Evolutionary conservation across 495 filamentous ascomycete genomes (phyloP), one percentile per base, ranked within the genome.

Genomic region (Tuber brumale): DNA sequence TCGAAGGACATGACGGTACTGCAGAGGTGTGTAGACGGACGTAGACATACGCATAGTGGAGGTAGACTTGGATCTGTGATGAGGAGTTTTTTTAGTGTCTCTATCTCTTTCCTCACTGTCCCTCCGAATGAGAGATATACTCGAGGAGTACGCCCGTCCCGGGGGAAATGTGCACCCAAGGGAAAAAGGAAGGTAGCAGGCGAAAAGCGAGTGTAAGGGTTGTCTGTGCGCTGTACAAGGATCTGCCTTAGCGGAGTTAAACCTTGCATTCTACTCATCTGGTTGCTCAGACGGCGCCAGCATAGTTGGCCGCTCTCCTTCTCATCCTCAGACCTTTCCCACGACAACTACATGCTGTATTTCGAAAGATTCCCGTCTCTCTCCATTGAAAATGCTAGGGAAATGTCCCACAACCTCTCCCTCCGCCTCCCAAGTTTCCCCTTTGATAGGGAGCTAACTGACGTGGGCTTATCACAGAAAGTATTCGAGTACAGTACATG

Each of bases 201-300:
- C n/a, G 57, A 66, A 35, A 35, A 66, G 57, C 27, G 12, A 66
- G 57, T 66, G 57, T 35, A 35, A 19, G 57, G 57, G 57, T 66
- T 66, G 57, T 66, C 57, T 66, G 57, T 66, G 57, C 57, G 57
- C 57, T 66, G 27, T 66, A 66, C 57, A 66, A 66, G 27, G 57
- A 66, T 66, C 57, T 66, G 16, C 57, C 19, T 27, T 27, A 66
- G 57, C 57, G 16, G 57, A 66, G 57, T 16, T 66, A 66, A 66
- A 19, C 31, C 57, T 35, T 66, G 57, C 57, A n/a, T 66, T n/a
- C n/a, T n/a, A 31, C n/a, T 66, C 57, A 66, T 61, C 51, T 66
- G 27, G 57, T 2, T 0, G 14, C 57, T 35, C 57, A 35, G 57
- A 35, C 4, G 12, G 5, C 27, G 27, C 57, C 27, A 31, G 57